These are phyloP conservation scores for Fusarium subglutinans DNA, from an alignment of 2,329 filamentous ascomycete genomes.

Conservation along the genomic window DNA sequence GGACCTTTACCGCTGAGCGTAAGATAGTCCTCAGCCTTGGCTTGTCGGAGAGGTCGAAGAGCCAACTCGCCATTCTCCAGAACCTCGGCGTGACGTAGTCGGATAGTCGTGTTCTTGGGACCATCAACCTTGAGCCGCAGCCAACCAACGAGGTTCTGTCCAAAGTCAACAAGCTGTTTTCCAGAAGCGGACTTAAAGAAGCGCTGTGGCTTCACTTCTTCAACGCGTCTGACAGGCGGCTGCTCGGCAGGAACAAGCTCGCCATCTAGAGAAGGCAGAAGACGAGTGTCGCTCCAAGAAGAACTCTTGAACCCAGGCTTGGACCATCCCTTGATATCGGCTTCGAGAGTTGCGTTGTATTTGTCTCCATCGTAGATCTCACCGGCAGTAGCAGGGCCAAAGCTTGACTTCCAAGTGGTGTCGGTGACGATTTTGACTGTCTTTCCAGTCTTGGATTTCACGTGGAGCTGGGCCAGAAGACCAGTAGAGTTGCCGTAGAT, in stretches of 20 bases:
- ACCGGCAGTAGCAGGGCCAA: conserved; percentile 44
- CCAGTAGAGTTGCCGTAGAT: conserved; percentile 52
- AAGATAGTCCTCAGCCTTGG: conserved; percentile 52
- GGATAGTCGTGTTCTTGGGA: conserved; percentile 52
- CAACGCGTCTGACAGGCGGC: conserved; percentile 51
- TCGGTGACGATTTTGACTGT: conserved; percentile 46
- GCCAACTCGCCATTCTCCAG: conserved; percentile 58
- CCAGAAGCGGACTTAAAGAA: conserved; percentile 52
- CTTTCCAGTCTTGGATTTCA: conserved; percentile 48
- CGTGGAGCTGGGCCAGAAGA: conserved; percentile 48
- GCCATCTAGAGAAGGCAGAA: background rate
- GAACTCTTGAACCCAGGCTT: conserved; percentile 48
- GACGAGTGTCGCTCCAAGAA: conserved; percentile 46
- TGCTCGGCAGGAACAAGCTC: conserved; percentile 48
- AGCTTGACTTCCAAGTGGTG: conserved; percentile 48
- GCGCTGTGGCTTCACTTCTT: conserved; percentile 44
- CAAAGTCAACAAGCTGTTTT: conserved; percentile 63
- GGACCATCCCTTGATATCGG: conserved; percentile 42
- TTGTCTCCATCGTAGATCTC: conserved; percentile 63
- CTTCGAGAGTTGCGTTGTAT: conserved; percentile 55
- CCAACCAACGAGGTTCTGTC: conserved; percentile 66
- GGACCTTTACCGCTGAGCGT: background rate
- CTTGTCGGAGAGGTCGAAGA: conserved; percentile 51
- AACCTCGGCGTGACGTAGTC: conserved; percentile 63
- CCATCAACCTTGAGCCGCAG: conserved; percentile 52